Base-by-base conservation (phyloP, 1,284 basidiomycete genomes). In the Neonothopanus nambi region DNA sequence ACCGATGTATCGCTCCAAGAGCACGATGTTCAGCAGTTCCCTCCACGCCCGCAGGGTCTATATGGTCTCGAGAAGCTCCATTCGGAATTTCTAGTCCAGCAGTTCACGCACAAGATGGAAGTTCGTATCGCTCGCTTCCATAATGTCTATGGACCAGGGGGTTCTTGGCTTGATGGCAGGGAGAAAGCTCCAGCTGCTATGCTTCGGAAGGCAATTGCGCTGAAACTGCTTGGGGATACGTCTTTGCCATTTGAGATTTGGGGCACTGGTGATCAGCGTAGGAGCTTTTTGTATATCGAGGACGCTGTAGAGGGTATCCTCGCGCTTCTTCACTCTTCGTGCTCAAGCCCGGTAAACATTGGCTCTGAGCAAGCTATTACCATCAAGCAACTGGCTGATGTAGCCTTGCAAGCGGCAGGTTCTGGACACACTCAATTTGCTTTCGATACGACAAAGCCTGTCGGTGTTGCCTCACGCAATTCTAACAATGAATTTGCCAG, bases 181-280 rank as follows among this genome's bases (percentile, higher is more conserved):
- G 82, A 85, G 65, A 85, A 84, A 59, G 82, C 68, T 1, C 82
- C 81, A 0, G 82, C 82, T 4, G 81, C 83, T 0, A 59, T 85
- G 52, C 64, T 82, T 15, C 76, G 82, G 6, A 84, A 84, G 57
- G 78, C 79, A 1, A 30, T 77, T 15, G 73, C 73, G 0, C 65
- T 64, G 33, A 63, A 66, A 39, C 46, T 69, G 20, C 55, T 61
- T 12, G 41, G 56, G 24, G 53, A 57, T 5, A 30, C 37, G 1
- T 40, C 54, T 2, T 33, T 58, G 1, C 59, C 58, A 3, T 66
- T 84, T 48, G 80, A 84, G 63, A 74, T 85, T 18, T 84, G 82
- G 81, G 82, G 83, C 0, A 70, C 77, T 50, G 83, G 81, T 1
- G 58, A 38, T 0, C 81, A 84, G 52, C 69, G 76, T 5, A 70